Percentiles rank a stretch among this genome's conserved stretches.
Conservation (phyloP, 768 basidiomycete species). For the Hygrocybe punicea region DNA sequence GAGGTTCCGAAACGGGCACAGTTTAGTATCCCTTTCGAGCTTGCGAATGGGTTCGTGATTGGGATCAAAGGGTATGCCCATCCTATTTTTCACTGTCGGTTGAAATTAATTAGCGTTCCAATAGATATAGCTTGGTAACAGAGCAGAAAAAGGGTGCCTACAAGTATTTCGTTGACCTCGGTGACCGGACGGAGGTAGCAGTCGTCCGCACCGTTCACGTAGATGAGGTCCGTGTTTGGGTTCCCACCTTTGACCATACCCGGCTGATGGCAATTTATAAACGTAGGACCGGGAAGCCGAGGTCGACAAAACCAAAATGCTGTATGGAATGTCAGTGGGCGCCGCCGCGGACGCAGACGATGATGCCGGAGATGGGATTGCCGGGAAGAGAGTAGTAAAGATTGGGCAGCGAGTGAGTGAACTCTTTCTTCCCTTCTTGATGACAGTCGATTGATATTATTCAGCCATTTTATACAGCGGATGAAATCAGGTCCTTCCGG, state of each 20-base stretch:
- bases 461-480: constrained; percentile 81
- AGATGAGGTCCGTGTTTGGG: constrained; percentile 56
- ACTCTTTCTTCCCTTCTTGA: not conserved
- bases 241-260: not conserved
- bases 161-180: constrained; percentile 79
- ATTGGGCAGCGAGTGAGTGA: constrained; percentile 49
- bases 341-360: constrained; percentile 35
- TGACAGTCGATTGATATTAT: not conserved
- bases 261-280: not conserved
- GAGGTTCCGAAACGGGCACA: constrained; percentile 80
- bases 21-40: constrained; percentile 77
- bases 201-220: constrained; percentile 66
- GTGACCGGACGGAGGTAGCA: constrained; percentile 74
- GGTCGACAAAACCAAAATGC: constrained; percentile 43
- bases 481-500: constrained; percentile 78
- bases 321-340: constrained; percentile 45
- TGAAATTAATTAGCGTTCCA: not conserved
- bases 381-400: constrained; percentile 45
- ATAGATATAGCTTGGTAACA: constrained; percentile 82
- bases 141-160: constrained; percentile 83
- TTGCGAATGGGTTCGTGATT: constrained; percentile 71
- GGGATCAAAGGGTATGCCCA: constrained; percentile 70
- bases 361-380: constrained; percentile 43
- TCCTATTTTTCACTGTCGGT: not conserved
- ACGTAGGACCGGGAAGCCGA: constrained; percentile 45